Base-by-base conservation (phyloP, 2,329 filamentous ascomycete genomes). In the Orbilia oligospora region DNA sequence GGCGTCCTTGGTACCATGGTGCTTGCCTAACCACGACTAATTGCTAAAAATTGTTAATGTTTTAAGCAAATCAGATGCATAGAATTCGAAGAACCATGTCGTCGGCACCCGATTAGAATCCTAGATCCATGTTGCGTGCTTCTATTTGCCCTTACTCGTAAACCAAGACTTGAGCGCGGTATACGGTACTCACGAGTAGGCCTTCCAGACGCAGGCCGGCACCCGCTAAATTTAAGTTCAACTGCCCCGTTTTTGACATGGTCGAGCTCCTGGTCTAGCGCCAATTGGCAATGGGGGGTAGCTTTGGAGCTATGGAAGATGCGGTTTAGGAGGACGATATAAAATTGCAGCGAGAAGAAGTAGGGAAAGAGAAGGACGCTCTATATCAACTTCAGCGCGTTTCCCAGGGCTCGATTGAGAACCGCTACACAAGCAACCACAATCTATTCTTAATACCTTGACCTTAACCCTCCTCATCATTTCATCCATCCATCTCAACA, bases 261-360 rank as follows among this genome's bases (percentile, higher is more conserved):
- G 70, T 36, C 58, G 44, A 8, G 18, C 5, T 68, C 14, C 18
- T 16, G 20, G 41, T 38, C 48, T 53, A 63, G 61, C 70, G 61
- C 70, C n/a, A 24, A 58, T 66, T 61, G 49, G 51, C 30, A 51
- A 66, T 48, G 27, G 9, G 51, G 44, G 70, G 61, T 61, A 61
- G 56, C 38, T 73, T 36, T 67, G 70, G 51, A 33, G 48, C 41
- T 55, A 48, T 73, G 18, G 61, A 38, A 20, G n/a, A 58, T 48
- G 48, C 16, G 36, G 20, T 20, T 22, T 46, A 27, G 24, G 41
- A 64, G 6, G 44, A 9, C 8, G 36, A 64, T 64, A 44, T 49
- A 64, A 48, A 33, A 5, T 20, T 64, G 33, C 8, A 12, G 27
- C n/a, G 30, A 8, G 30, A 44, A 20, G 8, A 18, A 44, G 41